Conservation (phyloP, 1,139 yeast genomes). For the Blastobotrys illinoisensis region DNA sequence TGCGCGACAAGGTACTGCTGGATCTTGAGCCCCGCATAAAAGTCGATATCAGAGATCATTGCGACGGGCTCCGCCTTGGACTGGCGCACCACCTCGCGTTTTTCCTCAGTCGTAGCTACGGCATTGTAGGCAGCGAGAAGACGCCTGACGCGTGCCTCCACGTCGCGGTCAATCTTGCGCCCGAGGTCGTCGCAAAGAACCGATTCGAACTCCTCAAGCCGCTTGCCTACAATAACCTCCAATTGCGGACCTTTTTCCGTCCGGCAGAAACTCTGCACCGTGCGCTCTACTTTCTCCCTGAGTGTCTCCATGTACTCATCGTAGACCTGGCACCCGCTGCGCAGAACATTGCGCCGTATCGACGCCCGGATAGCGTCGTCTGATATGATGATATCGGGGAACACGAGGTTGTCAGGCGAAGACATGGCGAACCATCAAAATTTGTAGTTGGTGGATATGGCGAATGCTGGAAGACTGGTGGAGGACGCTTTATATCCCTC, state of each 20-base stretch:
- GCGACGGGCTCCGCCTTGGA: neutral
- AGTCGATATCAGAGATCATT: neutral
- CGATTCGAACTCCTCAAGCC: neutral
- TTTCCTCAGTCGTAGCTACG: neutral
- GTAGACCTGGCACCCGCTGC: neutral
- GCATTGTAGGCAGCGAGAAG: neutral
- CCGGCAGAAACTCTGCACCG: neutral
- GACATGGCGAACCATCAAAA: neutral
- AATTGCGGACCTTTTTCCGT: neutral
- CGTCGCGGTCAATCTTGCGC: neutral
- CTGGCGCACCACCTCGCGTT: neutral
- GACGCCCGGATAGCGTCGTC: neutral
- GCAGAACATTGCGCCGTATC: neutral
- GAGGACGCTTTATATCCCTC: neutral
- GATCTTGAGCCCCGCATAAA: neutral
- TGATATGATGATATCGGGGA: neutral
- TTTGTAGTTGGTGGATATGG: no score
- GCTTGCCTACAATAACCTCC: neutral
- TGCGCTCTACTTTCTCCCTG: neutral
- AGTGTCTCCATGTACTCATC: neutral
- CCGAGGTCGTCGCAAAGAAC: neutral
- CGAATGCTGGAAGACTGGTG: no score
- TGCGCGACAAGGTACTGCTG: neutral
- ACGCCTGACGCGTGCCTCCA: neutral
- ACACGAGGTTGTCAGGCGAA: neutral